phyloP scores from a whole-genome alignment of 495 filamentous ascomycete genomes.

The Neurospora sp. region DNA sequence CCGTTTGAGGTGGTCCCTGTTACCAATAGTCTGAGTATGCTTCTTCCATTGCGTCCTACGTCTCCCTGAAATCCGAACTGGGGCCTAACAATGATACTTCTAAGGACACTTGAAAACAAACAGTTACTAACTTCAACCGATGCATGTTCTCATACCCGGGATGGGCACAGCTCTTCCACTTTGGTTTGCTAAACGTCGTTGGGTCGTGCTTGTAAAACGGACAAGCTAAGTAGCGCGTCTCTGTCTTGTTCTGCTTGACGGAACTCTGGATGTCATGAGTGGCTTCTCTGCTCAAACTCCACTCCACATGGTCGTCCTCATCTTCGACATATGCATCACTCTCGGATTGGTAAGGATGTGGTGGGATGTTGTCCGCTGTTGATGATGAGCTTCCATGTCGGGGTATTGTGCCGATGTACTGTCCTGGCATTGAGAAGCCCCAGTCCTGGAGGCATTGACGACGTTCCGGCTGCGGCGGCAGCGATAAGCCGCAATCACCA shows the following conservation, averaged over 20 bases:
- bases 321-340: not conserved
- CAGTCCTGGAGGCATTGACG: not conserved
- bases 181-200: not conserved
- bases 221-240: not conserved
- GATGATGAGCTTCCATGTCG: not conserved
- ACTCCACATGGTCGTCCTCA: not conserved
- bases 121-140: not conserved
- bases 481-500: not conserved
- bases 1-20: not conserved
- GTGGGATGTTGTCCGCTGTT: not conserved
- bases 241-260: not conserved
- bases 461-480: not conserved
- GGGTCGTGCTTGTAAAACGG: not conserved
- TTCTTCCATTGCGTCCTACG: no score
- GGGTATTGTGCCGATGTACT: not conserved
- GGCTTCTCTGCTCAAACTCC: not conserved
- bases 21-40: no score
- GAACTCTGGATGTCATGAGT: not conserved
- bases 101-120: no score
- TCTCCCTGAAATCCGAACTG: no score
- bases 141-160: not conserved
- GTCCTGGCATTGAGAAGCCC: not conserved
- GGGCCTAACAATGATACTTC: no score
- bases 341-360: not conserved
- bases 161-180: not conserved